A percentile compares a stretch with the other conserved stretches of the same genome.
Conservation (phyloP, 2,329 filamentous ascomycete genomes). For the Fusarium torulosum region DNA sequence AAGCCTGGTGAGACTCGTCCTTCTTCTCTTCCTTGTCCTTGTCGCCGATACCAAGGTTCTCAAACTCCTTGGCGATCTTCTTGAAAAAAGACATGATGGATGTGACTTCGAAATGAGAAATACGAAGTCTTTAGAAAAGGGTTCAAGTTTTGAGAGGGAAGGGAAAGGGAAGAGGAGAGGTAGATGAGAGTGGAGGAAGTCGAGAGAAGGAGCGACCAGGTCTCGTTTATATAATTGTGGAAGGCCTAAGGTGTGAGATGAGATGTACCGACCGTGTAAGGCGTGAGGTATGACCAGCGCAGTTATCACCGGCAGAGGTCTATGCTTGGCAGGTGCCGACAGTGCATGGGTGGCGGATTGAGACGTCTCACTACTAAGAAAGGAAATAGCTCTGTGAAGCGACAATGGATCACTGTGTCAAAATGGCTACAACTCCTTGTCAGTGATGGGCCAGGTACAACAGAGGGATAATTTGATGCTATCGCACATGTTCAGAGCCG, state of each 20-base stretch:
- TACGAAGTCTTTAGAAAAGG: slow-evolving; percentile 12
- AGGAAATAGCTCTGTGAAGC: slow-evolving; percentile 17
- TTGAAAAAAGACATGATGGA: slow-evolving; percentile 60
- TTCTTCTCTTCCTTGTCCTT: slow-evolving; percentile 50
- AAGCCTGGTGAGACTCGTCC: slow-evolving; percentile 23
- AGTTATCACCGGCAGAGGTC: slow-evolving; percentile 25
- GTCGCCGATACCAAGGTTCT: slow-evolving; percentile 62
- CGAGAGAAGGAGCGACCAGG: slow-evolving; percentile 17
- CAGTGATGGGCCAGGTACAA: slow-evolving; percentile 3
- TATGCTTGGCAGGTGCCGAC: slow-evolving; percentile 35
- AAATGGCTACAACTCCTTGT: neutral
- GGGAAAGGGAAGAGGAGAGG: slow-evolving; percentile 1
- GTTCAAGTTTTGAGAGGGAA: slow-evolving; percentile 1
- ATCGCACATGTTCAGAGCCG: slow-evolving; percentile 21
- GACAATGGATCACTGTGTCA: slow-evolving; percentile 7
- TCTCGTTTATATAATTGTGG: slow-evolving; percentile 40
- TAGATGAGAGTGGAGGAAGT: slow-evolving; percentile 16
- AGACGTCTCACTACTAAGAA: slow-evolving; percentile 28
- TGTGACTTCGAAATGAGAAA: slow-evolving; percentile 23
- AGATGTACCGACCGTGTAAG: neutral
- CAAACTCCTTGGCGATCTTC: slow-evolving; percentile 59
- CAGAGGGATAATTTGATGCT: slow-evolving; percentile 16
- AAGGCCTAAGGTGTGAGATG: slow-evolving; percentile 22
- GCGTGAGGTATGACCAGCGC: neutral
- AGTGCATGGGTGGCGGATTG: slow-evolving; percentile 31